Conservation (phyloP, 2,329 filamentous ascomycete species). For the Alternaria brassicae region DNA sequence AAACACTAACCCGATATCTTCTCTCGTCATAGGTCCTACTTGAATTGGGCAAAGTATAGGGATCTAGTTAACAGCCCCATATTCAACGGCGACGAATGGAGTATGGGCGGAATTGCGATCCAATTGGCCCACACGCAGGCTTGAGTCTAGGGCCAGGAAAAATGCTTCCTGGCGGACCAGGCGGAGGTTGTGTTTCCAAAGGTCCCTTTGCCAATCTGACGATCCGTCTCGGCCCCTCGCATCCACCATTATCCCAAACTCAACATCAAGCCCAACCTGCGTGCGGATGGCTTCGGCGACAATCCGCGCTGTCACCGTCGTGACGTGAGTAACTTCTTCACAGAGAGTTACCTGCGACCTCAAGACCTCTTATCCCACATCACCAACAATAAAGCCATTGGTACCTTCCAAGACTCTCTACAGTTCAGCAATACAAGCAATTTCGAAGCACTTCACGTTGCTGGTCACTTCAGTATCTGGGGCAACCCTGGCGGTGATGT, state of each 20-base stretch:
- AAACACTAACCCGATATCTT: not conserved
- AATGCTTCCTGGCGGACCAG: constrained; percentile 56
- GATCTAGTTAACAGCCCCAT: constrained; percentile 58
- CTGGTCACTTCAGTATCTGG: constrained; percentile 55
- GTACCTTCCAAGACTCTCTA: constrained; percentile 36
- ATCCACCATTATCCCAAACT: constrained; percentile 38
- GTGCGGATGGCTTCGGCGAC: constrained; percentile 35
- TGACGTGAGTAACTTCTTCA: constrained; percentile 43
- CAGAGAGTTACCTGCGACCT: constrained; percentile 20
- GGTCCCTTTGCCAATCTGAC: constrained; percentile 59
- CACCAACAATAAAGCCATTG: constrained; percentile 28
- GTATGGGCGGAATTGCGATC: constrained; percentile 58
- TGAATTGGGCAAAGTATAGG: constrained; percentile 61
- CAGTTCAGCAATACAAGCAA: constrained; percentile 22
- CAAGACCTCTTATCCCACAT: constrained; percentile 35
- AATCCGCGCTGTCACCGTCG: constrained; percentile 44
- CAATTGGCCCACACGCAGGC: constrained; percentile 24
- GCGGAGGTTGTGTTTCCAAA: constrained; percentile 63
- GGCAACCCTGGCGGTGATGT: constrained; percentile 56
- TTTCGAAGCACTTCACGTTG: constrained; percentile 50
- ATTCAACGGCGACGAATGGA: constrained; percentile 63
- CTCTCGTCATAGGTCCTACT: constrained; percentile 50
- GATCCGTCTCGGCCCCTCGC: constrained; percentile 59
- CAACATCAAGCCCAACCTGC: constrained; percentile 44
- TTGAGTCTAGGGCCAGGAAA: constrained; percentile 24